Conservation (phyloP, 140 eudicot species). For the Flaveria floridana region DNA sequence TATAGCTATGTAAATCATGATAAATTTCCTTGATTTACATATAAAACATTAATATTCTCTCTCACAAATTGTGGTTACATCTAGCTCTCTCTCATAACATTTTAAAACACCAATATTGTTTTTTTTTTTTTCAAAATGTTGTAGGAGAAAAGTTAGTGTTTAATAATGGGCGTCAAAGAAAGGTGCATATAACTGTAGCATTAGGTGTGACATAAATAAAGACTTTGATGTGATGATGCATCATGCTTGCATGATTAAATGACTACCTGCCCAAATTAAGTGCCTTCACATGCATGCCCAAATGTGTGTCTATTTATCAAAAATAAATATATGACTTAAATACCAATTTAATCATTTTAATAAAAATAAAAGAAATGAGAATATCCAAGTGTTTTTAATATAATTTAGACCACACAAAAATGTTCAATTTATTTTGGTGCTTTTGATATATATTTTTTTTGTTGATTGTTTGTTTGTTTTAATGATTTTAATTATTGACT, state of each 20-base stretch:
- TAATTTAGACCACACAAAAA: not conserved
- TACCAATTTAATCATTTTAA: not conserved
- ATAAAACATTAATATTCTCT: no score
- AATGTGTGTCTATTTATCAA: not conserved
- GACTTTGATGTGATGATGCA: not conserved
- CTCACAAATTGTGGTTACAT: no score
- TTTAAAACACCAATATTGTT: no score
- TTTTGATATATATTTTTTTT: no score
- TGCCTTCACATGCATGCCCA: conserved; percentile 18
- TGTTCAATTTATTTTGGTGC: not conserved
- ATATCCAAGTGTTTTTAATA: not conserved
- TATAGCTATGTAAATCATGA: no score
- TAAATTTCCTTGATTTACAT: no score
- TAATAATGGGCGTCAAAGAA: conserved; percentile 6
- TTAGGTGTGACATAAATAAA: conserved; percentile 23
- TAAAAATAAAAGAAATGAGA: not conserved
- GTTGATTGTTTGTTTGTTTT: not conserved
- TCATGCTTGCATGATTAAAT: conserved; percentile 14
- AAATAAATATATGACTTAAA: not conserved
- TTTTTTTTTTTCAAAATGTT: no score
- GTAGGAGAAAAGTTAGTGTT: not conserved
- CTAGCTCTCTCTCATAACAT: no score
- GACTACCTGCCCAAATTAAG: conserved; percentile 26
- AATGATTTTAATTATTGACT: no score
- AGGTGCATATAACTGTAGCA: conserved; percentile 18